A percentile compares a stretch with the other conserved stretches of the same genome.
Conservation (phyloP, 805 yeast species). For the Ogataea ramenticola region DNA sequence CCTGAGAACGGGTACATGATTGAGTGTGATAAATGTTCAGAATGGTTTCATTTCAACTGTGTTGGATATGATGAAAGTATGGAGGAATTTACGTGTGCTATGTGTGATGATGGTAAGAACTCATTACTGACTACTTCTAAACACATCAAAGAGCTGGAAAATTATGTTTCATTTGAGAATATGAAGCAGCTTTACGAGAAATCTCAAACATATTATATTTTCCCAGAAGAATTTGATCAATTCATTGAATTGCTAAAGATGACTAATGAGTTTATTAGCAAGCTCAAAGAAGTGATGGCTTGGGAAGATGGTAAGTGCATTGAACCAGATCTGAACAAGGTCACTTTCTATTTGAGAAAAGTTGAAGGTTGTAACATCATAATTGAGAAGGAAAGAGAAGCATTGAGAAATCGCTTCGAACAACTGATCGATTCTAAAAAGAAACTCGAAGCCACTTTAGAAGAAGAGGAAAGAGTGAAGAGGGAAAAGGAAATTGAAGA, state of each 20-base stretch:
- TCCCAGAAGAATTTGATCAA: constrained; percentile 11
- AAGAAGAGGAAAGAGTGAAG: background rate
- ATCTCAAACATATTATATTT: constrained; percentile 9
- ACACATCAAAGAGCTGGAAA: constrained; percentile 1
- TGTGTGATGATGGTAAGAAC: constrained; percentile 38
- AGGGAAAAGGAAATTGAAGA: too few relatives aligned
- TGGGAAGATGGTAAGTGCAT: constrained; percentile 7
- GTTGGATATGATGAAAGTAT: constrained; percentile 29
- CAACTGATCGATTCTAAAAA: too few relatives aligned
- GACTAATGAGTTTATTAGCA: constrained; percentile 6
- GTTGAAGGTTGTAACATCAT: constrained; percentile 35
- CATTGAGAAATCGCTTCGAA: constrained; percentile 25
- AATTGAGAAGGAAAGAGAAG: constrained; percentile 8
- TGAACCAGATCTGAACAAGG: constrained; percentile 18
- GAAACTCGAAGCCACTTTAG: too few relatives aligned
- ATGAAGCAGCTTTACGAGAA: constrained; percentile 8
- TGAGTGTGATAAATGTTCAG: constrained; percentile 62
- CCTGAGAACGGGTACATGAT: constrained; percentile 57
- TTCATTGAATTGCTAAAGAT: constrained; percentile 8
- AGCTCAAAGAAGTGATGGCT: constrained; percentile 3
- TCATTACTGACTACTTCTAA: constrained; percentile 12
- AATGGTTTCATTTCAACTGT: constrained; percentile 66
- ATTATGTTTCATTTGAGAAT: constrained; percentile 8
- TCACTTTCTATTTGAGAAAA: constrained; percentile 40
- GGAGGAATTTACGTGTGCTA: constrained; percentile 42